Base-by-base conservation (phyloP, 192 early-diverging fungal genomes). In the Coemansia sp. region DNA sequence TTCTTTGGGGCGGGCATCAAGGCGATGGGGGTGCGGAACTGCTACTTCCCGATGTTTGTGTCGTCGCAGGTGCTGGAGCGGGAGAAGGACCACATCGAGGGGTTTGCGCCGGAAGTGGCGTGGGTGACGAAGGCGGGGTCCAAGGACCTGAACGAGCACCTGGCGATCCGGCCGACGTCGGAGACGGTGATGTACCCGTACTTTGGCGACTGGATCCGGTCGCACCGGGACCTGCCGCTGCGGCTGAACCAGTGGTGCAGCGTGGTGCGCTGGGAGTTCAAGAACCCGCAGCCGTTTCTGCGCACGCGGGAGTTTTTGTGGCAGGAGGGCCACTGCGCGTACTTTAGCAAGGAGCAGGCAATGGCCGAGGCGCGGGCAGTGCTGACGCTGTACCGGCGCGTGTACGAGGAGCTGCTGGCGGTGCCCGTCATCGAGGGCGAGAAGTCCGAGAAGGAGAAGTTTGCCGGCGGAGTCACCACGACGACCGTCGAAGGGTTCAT, bases 21-120 rank as follows among this genome's bases (percentile, higher is more conserved):
- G 56, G 84, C 94, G 48, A 71, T 92, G 65, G 95, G 95, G 45
- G 93, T 99, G 17, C 92, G 94, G 58, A 92, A 98, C 76, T 88
- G 89, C 67, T 99, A 97, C 80, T 99, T 99, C 85, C 97, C 97
- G 48, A 99, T 99, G 95, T 99, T 99, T 78, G 93, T 99, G 11
- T 88, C 93, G 14, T 78, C 80, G 56, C 76, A 83, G 57, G 87
- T 87, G 40, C 82, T 99, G 61, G 87, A 99, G 60, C 83, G 83
- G 56, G 97, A 99, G 71, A 99, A 99, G 87, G 94, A 97, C 58
- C 97, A 99, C 79, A 87, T 99, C 51, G 97, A 99, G 64, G 97
- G 97, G 18, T 99, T 99, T 76, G 92, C 95, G 40, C 94, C 97
- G 26, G 97, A 99, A 73, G 97, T 99, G n/a, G 97, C 97, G 11